These are phyloP conservation scores for Ophiostoma pallidulum DNA, from an alignment of 2,329 filamentous ascomycete genomes.

Conservation along the genomic window DNA sequence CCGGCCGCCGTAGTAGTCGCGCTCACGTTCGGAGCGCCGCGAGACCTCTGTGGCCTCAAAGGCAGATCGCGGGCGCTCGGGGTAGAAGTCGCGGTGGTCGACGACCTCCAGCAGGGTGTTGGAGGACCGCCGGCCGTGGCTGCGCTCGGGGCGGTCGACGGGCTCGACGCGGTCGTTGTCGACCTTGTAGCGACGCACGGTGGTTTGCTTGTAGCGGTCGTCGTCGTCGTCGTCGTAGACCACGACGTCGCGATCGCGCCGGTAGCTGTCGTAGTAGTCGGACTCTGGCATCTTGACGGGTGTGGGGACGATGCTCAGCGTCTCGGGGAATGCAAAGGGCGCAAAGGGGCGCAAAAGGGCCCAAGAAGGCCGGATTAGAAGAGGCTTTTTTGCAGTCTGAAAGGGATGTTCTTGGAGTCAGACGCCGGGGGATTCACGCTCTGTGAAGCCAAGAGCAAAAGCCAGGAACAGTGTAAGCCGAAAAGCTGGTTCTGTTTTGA, in stretches of 20 bases:
- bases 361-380: too few species aligned
- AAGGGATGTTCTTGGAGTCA: too few species aligned
- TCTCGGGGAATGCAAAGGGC: too few species aligned
- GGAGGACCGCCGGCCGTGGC: conserved; percentile 19
- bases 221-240: conserved; percentile 28
- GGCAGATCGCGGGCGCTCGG: conserved; percentile 43
- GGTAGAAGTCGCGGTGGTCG: conserved; percentile 34
- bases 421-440: too few species aligned
- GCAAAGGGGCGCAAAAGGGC: too few species aligned
- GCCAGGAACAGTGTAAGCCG: not conserved
- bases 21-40: conserved; percentile 20
- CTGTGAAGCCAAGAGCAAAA: too few species aligned
- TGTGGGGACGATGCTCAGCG: too few species aligned
- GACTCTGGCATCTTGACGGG: conserved; percentile 28
- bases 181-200: conserved; percentile 46
- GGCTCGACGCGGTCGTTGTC: conserved; percentile 31
- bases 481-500: not conserved
- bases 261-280: conserved; percentile 12
- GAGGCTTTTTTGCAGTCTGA: too few species aligned
- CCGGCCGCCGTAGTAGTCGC: conserved; percentile 16
- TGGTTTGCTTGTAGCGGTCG: conserved; percentile 32
- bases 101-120: conserved; percentile 33
- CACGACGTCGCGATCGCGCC: conserved; percentile 10
- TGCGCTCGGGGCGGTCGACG: conserved; percentile 27
- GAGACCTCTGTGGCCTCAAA: conserved; percentile 29